A percentile compares a stretch with the other conserved stretches of the same genome.
Evolutionary conservation across 768 basidiomycete genomes (phyloP).

Genomic region (Paxillus rubicundulus): DNA sequence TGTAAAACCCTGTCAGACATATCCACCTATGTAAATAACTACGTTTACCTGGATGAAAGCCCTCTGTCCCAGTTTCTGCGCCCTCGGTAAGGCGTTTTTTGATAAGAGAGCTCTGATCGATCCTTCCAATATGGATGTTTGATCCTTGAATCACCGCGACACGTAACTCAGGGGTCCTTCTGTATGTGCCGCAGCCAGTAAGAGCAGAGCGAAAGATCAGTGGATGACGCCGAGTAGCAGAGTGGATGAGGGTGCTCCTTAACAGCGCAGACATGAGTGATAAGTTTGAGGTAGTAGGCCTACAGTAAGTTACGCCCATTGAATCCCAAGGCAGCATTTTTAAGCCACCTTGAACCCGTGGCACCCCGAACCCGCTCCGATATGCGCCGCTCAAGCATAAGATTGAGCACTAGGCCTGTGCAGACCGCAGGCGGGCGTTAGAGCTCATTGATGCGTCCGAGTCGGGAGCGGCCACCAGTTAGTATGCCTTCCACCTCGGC

Average conservation of each 20-base stretch:
- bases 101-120: conserved; percentile 21
- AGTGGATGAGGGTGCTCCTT: conserved; percentile 1
- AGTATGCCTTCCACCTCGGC: neutral
- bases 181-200: conserved; percentile 2
- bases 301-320: too few relatives aligned
- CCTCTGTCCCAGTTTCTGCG: conserved; percentile 32
- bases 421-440: neutral
- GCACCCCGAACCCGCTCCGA: conserved; percentile 20
- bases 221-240: conserved; percentile 9
- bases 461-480: neutral
- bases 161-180: conserved; percentile 4
- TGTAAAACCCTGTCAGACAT: conserved; percentile 6
- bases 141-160: conserved; percentile 1
- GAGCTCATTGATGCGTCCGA: neutral
- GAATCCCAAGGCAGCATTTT: conserved; percentile 7
- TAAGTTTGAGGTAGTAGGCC: too few relatives aligned
- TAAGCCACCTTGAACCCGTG: conserved; percentile 22
- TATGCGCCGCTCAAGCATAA: conserved; percentile 6
- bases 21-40: neutral
- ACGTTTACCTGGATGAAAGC: conserved; percentile 33
- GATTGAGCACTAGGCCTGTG: neutral
- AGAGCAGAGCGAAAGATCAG: conserved; percentile 12
- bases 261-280: conserved; percentile 5
- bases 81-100: conserved; percentile 23
- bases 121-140: conserved; percentile 25